Conservation (phyloP, 2,329 filamentous ascomycete species). For the Nothopassalora personata region DNA sequence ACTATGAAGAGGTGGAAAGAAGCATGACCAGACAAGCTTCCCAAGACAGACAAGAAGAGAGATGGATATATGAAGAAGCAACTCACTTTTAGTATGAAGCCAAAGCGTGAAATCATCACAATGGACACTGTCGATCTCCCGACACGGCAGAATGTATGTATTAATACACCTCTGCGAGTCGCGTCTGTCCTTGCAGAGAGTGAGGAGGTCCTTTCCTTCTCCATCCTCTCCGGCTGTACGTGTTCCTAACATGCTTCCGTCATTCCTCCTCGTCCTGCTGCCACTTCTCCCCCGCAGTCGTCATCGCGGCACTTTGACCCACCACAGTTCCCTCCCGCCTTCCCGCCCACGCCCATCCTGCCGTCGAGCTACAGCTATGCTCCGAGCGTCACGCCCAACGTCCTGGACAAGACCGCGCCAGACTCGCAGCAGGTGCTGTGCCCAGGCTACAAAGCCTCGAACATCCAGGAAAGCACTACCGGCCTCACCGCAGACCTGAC, state of each 20-base stretch:
- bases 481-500: conserved; percentile 27
- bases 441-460: conserved; percentile 28
- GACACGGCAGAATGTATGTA: background rate
- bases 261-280: background rate
- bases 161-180: background rate
- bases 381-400: conserved; percentile 26
- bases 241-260: no score
- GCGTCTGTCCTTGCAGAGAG: background rate
- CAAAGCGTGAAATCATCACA: background rate
- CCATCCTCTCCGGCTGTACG: no score
- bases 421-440: conserved; percentile 25
- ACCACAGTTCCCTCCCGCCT: conserved; percentile 26
- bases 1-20: no score
- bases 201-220: no score
- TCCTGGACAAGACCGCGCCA: conserved; percentile 23
- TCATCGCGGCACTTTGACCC: conserved; percentile 16
- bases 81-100: background rate
- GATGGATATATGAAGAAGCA: no score
- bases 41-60: background rate
- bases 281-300: conserved; percentile 2
- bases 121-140: background rate
- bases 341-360: conserved; percentile 24
- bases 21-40: background rate
- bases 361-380: conserved; percentile 24
- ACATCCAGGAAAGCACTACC: conserved; percentile 13